Evolutionary conservation across 1,284 basidiomycete genomes (phyloP).

Genomic region (Puccinia novopanici): DNA sequence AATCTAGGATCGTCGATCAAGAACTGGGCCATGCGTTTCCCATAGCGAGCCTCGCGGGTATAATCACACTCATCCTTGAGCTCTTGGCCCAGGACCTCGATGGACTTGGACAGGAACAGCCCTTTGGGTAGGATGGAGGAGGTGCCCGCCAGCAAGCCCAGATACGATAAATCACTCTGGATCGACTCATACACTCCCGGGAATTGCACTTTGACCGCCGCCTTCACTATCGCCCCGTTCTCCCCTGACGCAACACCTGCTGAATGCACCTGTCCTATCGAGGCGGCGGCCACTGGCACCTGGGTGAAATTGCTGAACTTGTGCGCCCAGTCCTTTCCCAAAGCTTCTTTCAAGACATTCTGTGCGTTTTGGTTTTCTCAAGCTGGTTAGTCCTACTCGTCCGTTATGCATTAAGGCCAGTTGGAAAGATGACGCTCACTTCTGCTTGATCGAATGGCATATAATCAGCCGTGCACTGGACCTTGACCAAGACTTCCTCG

Average conservation of each 20-base stretch:
- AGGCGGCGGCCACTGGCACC: conserved; percentile 90
- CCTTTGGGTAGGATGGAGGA: conserved; percentile 81
- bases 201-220: conserved; percentile 96
- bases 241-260: conserved; percentile 64
- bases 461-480: conserved; percentile 94
- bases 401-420: too few species aligned
- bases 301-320: conserved; percentile 77
- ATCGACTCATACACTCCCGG: conserved; percentile 87
- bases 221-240: conserved; percentile 63
- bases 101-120: conserved; percentile 82
- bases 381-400: neutral
- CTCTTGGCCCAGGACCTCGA: conserved; percentile 84
- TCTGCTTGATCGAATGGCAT: conserved; percentile 99
- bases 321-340: conserved; percentile 75
- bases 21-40: conserved; percentile 67
- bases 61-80: conserved; percentile 96
- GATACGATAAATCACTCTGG: conserved; percentile 80
- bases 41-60: conserved; percentile 76
- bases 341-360: conserved; percentile 74
- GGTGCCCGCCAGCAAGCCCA: conserved; percentile 78
- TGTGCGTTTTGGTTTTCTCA: conserved; percentile 4
- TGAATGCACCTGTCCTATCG: conserved; percentile 92
- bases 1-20: conserved; percentile 71
- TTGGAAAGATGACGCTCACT: conserved; percentile 7
- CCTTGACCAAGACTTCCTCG: conserved; percentile 81